Percentiles rank a stretch among this genome's conserved stretches.
These are phyloP conservation scores for Teunomyces barrocoloradensis DNA, from an alignment of 805 yeast genomes.

Conservation along the genomic window DNA sequence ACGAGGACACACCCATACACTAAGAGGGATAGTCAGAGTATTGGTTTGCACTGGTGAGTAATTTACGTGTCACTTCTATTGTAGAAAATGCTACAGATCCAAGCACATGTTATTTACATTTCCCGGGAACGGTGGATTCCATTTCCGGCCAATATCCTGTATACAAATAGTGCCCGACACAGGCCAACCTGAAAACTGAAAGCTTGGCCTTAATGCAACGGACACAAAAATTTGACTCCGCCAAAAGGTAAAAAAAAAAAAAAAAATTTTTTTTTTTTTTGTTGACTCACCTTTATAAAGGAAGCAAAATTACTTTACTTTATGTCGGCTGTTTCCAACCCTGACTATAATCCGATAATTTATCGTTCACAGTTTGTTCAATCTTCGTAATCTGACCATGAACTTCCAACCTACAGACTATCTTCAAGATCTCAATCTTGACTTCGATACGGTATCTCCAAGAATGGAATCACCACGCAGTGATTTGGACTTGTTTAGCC, in stretches of 20 bases:
- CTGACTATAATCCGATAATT: neutral
- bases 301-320: neutral
- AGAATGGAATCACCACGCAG: slow-evolving; percentile 13
- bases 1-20: too few relatives aligned
- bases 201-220: neutral
- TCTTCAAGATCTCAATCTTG: slow-evolving; percentile 39
- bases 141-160: neutral
- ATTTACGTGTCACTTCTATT: too few relatives aligned
- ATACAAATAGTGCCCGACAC: slow-evolving; percentile 2
- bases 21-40: too few relatives aligned
- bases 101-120: too few relatives aligned
- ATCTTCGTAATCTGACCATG: slow-evolving; percentile 19
- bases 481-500: slow-evolving; percentile 40
- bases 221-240: neutral
- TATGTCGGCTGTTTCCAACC: neutral
- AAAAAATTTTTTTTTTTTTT: slow-evolving; percentile 1
- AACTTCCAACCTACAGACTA: slow-evolving; percentile 43
- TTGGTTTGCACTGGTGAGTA: too few relatives aligned
- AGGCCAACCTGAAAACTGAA: neutral
- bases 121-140: neutral
- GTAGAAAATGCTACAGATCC: too few relatives aligned
- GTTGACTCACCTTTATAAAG: slow-evolving; percentile 1
- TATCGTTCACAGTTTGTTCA: neutral
- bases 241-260: neutral
- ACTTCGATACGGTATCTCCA: slow-evolving; percentile 29